A percentile compares a stretch with the other conserved stretches of the same genome.
These are phyloP conservation scores for Vachellia pachyceras DNA, from an alignment of 306 rosid genomes.

Conservation along the genomic window DNA sequence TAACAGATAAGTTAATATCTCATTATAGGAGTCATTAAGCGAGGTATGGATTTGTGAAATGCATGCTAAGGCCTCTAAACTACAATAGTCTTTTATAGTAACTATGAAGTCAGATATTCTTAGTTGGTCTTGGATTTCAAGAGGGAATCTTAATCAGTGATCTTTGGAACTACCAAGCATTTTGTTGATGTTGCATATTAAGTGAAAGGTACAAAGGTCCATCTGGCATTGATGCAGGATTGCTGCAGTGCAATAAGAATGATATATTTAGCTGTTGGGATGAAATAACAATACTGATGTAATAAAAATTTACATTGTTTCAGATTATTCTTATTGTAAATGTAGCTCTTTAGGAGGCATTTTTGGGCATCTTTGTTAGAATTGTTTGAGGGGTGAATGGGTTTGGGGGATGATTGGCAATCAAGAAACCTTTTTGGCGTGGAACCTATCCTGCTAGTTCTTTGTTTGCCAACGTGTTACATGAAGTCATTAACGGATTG, in stretches of 20 bases:
- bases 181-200: not conserved
- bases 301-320: not conserved
- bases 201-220: not conserved
- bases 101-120: not conserved
- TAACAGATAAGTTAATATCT: not conserved
- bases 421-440: not conserved
- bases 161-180: not conserved
- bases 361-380: not conserved
- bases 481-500: not conserved
- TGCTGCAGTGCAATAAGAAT: not conserved
- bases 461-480: not conserved
- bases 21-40: not conserved
- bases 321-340: not conserved
- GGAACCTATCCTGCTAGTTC: not conserved
- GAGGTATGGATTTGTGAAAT: not conserved
- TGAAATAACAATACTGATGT: not conserved
- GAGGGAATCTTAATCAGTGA: not conserved
- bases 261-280: not conserved
- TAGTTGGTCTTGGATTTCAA: not conserved
- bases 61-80: not conserved
- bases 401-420: not conserved
- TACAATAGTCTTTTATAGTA: not conserved
- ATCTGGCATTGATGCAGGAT: not conserved
- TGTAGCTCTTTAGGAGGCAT: not conserved
- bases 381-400: not conserved